Base-by-base conservation (phyloP, 2,329 filamentous ascomycete genomes). In the Epichloe baconii region DNA sequence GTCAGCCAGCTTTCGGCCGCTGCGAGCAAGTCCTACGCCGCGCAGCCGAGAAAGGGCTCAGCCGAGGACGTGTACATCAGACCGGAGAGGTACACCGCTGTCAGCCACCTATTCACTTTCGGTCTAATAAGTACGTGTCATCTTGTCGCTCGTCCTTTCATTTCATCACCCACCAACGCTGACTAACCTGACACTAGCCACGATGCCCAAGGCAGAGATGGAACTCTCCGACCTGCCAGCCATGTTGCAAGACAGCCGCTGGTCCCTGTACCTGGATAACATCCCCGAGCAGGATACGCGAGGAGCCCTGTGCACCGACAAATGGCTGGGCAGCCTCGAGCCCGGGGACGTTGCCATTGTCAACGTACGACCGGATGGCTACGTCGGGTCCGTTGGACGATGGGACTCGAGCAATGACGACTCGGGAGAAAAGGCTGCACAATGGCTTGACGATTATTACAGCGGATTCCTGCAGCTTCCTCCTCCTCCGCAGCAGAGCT, bases 261-360 rank as follows among this genome's bases (percentile, higher is more conserved):
- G 83, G 82, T 85, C 82, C 0, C 75, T 88, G 53, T 88, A 88
- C 61, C 70, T 86, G 0, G 85, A 88, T 60, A 74, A 86, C 62
- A 66, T 80, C 14, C 71, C 74, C 26, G 75, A 77, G 57, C 76
- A 72, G 52, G 75, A 80, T 50, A 77, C 73, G 3, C 70, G 72
- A 23, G 71, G 72, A 40, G 60, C 68, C 38, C 64, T 72, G 35
- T 85, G 80, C 64, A 85, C 79, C 10, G 75, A 81, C 58, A 87
- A 85, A 64, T 88, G 83, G 83, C 69, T 86, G 6, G 82, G 80
- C 41, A 74, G 71, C 44, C 67, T 86, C 3, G 69, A 67, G 0
- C 69, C 71, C 1, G 70, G 73, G 10, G 76, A 84, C 56, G 75
- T 84, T 5, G 80, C 77, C 4, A 75, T 88, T 41, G 71, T 83